These are phyloP conservation scores for Pisolithus marmoratus DNA, from an alignment of 768 basidiomycete genomes.

Conservation along the genomic window DNA sequence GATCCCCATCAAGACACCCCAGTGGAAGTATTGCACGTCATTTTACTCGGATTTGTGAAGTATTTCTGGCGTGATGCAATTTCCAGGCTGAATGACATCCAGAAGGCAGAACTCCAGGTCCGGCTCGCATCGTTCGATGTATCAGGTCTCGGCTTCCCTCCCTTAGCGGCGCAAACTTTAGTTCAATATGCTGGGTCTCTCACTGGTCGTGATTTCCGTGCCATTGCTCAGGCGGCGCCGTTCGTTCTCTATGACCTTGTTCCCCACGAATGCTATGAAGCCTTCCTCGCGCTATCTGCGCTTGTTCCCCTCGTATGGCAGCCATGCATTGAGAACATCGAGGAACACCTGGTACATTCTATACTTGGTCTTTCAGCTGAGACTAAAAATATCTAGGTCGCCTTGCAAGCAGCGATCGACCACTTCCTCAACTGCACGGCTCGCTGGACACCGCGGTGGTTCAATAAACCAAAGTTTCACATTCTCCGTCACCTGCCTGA, in stretches of 20 bases:
- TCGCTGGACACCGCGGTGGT: conserved; percentile 27
- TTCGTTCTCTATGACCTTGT: no score
- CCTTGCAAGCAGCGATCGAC: conserved; percentile 27
- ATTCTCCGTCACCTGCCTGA: conserved; percentile 32
- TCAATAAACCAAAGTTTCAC: conserved; percentile 43
- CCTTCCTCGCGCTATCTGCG: no score
- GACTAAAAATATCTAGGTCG: conserved; percentile 8
- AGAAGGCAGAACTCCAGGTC: conserved; percentile 7
- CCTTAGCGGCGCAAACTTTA: no score
- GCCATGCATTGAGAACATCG: conserved; percentile 31
- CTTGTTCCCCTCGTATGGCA: conserved; percentile 17
- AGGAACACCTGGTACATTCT: conserved; percentile 28
- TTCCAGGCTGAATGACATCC: conserved; percentile 17
- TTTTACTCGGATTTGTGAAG: conserved; percentile 42
- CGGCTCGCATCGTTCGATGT: conserved; percentile 25
- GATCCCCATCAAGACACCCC: neutral
- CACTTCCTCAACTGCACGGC: conserved; percentile 32
- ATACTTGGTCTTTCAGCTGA: neutral
- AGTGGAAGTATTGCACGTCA: conserved; percentile 39
- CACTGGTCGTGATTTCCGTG: no score
- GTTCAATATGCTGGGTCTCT: no score
- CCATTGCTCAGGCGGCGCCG: no score
- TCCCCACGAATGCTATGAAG: no score
- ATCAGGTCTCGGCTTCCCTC: no score
- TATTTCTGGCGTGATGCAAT: conserved; percentile 43